A percentile compares a stretch with the other conserved stretches of the same genome.
These are phyloP conservation scores for Boletus rex-veris DNA, from an alignment of 768 basidiomycete species.

Conservation along the genomic window DNA sequence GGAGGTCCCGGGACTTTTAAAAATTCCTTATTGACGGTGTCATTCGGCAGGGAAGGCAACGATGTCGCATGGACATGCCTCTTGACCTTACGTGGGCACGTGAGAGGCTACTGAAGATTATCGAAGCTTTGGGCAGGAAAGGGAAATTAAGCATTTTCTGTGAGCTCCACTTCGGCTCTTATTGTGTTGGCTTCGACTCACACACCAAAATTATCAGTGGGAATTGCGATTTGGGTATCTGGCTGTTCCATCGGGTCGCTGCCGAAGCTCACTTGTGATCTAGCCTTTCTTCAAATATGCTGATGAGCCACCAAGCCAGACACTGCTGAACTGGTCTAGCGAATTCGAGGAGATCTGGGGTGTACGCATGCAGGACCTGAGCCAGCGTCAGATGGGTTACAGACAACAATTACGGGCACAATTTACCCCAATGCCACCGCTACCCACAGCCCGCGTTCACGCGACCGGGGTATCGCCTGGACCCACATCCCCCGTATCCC, in stretches of 20 bases:
- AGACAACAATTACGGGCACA: conserved; percentile 17
- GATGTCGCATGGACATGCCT: conserved; percentile 27
- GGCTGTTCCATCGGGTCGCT: conserved; percentile 25
- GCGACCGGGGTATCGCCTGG: conserved; percentile 8
- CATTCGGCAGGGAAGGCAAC: conserved; percentile 28
- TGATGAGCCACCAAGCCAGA: conserved; percentile 48
- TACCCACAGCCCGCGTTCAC: conserved; percentile 24
- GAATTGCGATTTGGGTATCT: conserved; percentile 57
- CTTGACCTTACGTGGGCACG: conserved; percentile 34
- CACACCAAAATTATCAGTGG: conserved; percentile 45
- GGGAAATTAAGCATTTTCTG: conserved; percentile 43
- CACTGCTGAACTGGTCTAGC: conserved; percentile 53
- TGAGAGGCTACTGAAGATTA: conserved; percentile 38
- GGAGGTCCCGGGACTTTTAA: background rate
- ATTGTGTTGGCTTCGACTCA: conserved; percentile 13
- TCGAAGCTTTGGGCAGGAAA: conserved; percentile 39
- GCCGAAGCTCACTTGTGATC: conserved; percentile 10
- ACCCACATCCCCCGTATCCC: conserved; percentile 22
- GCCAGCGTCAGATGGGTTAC: conserved; percentile 25
- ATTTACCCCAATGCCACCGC: conserved; percentile 23
- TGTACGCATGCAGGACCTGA: conserved; percentile 49
- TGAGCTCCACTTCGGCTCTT: conserved; percentile 39
- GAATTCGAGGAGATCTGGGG: conserved; percentile 70
- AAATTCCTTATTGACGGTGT: background rate
- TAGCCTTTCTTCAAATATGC: conserved; percentile 68